phyloP scores from a whole-genome alignment of 495 filamentous ascomycete genomes.

The Parachaetomium inaequale region DNA sequence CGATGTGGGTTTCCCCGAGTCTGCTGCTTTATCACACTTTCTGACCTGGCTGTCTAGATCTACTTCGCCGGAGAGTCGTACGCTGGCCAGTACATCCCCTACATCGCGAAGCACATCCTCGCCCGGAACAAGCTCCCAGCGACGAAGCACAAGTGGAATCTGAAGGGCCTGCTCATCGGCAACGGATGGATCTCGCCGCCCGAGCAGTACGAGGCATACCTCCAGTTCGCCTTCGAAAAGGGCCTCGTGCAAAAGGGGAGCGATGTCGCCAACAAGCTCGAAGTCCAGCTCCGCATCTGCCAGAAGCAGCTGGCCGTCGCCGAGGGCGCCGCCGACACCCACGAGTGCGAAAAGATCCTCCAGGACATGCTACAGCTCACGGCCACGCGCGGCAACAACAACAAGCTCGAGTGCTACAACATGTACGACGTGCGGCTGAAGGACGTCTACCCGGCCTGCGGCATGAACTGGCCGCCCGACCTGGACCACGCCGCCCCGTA shows the following conservation, averaged over 20 bases:
- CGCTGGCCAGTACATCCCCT: slow-evolving; percentile 95
- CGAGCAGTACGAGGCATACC: slow-evolving; percentile 88
- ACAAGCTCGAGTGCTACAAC: slow-evolving; percentile 64
- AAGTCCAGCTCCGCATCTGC: slow-evolving; percentile 42
- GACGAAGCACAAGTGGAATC: slow-evolving; percentile 60
- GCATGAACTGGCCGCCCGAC: slow-evolving; percentile 96
- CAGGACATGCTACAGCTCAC: slow-evolving; percentile 62
- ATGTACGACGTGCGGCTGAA: slow-evolving; percentile 90
- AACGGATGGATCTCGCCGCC: slow-evolving; percentile 93
- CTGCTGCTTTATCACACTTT: not conserved
- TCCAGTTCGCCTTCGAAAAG: slow-evolving; percentile 71
- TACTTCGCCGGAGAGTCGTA: slow-evolving; percentile 96
- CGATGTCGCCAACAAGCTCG: slow-evolving; percentile 57
- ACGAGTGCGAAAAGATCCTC: slow-evolving; percentile 70
- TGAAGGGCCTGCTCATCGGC: slow-evolving; percentile 87
- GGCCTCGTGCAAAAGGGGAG: slow-evolving; percentile 66
- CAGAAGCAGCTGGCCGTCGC: slow-evolving; percentile 65
- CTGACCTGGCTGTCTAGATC: slow-evolving; percentile 53
- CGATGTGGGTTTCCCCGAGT: slow-evolving; percentile 62
- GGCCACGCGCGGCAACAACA: slow-evolving; percentile 42
- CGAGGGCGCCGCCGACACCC: slow-evolving; percentile 61
- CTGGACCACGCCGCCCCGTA: slow-evolving; percentile 73
- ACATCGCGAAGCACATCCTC: slow-evolving; percentile 84
- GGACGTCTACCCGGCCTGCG: slow-evolving; percentile 72
- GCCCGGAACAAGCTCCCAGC: slow-evolving; percentile 64